These are phyloP conservation scores for Thuja plicata DNA, from an alignment of 83 land plant genomes.

Conservation along the genomic window DNA sequence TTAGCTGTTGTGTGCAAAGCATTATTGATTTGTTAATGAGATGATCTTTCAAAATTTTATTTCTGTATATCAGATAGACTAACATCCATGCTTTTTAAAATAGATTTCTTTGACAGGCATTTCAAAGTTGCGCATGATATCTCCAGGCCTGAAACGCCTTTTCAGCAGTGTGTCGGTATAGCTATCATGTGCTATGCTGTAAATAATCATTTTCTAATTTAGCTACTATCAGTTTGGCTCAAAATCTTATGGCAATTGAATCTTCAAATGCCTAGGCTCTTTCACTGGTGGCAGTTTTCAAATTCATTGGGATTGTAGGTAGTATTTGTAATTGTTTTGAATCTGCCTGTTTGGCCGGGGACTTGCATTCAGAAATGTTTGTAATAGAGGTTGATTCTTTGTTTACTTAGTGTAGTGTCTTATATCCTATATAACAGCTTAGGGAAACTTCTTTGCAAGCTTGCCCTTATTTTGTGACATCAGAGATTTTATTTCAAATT, in stretches of 20 bases:
- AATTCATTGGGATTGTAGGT: not conserved
- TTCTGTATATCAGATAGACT: not conserved
- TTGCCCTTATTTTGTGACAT: not conserved
- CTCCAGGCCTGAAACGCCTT: slow-evolving; percentile 57
- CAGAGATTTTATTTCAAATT: not conserved
- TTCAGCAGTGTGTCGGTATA: slow-evolving; percentile 35
- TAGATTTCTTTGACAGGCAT: slow-evolving; percentile 37
- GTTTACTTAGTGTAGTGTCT: not conserved
- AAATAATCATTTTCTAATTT: not conserved
- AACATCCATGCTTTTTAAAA: not conserved
- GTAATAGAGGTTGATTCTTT: not conserved
- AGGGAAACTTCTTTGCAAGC: not conserved
- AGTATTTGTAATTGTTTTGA: not conserved
- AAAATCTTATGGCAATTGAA: not conserved
- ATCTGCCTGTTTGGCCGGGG: not conserved
- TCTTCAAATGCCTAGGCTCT: not conserved
- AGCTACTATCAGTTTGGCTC: not conserved
- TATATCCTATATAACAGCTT: not conserved
- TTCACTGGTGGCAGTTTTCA: not conserved
- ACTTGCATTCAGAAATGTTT: not conserved
- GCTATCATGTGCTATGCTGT: not conserved
- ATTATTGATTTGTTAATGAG: not conserved
- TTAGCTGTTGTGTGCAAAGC: slow-evolving; percentile 18
- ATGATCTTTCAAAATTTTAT: not conserved
- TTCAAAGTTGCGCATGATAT: slow-evolving; percentile 35